Percentiles rank a stretch among this genome's conserved stretches.
Evolutionary conservation across 2,329 filamentous ascomycete genomes (phyloP).

Genomic region (Fusarium sp.): DNA sequence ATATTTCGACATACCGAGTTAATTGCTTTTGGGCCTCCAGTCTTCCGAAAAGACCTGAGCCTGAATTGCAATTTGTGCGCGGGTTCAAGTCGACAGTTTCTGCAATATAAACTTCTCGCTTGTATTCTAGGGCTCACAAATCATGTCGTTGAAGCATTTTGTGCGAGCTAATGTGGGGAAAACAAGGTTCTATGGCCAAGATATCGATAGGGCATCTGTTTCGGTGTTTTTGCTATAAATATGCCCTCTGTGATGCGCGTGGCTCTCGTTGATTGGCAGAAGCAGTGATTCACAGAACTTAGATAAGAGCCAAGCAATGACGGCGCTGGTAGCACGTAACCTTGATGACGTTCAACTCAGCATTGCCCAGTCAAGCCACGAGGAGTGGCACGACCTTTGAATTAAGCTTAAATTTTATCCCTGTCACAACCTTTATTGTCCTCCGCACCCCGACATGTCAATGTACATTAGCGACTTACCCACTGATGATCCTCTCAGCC

Average conservation of each 20-base stretch:
- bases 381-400: neutral
- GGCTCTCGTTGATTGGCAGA: slow-evolving; percentile 12
- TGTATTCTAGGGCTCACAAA: neutral
- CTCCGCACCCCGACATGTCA: neutral
- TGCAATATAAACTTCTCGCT: neutral
- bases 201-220: neutral
- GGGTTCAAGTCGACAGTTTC: rapidly evolving
- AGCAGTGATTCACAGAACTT: neutral
- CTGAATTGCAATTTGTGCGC: neutral
- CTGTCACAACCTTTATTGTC: neutral
- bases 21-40: neutral
- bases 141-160: no score
- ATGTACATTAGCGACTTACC: neutral
- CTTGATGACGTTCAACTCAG: neutral
- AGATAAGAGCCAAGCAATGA: slow-evolving; percentile 15
- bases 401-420: slow-evolving; percentile 18
- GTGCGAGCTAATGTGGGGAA: rapidly evolving
- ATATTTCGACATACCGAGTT: neutral
- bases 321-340: neutral
- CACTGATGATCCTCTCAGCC: slow-evolving; percentile 6
- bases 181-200: slow-evolving; percentile 2
- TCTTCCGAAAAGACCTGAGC: rapidly evolving
- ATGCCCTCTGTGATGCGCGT: neutral
- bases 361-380: neutral
- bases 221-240: slow-evolving; percentile 13